Conservation (phyloP, 352 stramenopile genomes). For the Thraustochytrium striatum region DNA sequence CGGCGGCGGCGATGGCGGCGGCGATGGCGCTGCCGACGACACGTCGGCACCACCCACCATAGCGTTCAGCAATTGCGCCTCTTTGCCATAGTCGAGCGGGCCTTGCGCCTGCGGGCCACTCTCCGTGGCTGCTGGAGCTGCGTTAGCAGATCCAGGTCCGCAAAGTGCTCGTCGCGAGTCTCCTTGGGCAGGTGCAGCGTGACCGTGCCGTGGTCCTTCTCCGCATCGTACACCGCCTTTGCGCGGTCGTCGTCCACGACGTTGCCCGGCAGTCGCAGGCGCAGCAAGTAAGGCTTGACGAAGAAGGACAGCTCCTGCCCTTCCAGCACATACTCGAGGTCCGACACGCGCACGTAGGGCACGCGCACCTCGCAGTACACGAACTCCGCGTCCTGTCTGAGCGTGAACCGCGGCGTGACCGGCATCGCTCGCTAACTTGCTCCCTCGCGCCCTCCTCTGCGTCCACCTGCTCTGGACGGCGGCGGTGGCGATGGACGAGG, state of each 20-base stretch:
- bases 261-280: slow-evolving; percentile 80
- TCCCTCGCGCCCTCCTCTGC: too few relatives aligned
- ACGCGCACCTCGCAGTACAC: slow-evolving; percentile 29
- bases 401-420: slow-evolving; percentile 32
- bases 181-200: slow-evolving; percentile 81
- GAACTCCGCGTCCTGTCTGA: slow-evolving; percentile 37
- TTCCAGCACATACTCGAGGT: slow-evolving; percentile 85
- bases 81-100: too few relatives aligned
- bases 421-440: neutral
- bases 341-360: slow-evolving; percentile 75
- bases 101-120: too few relatives aligned
- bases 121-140: slow-evolving; percentile 60
- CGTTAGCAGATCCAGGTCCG: slow-evolving; percentile 84
- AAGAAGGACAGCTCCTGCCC: slow-evolving; percentile 84
- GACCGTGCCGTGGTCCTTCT: slow-evolving; percentile 83
- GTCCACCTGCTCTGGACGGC: too few relatives aligned
- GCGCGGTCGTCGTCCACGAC: slow-evolving; percentile 76
- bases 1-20: slow-evolving; percentile 1
- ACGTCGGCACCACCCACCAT: neutral
- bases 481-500: neutral
- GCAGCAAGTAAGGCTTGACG: slow-evolving; percentile 94
- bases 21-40: neutral
- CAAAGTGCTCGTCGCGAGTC: slow-evolving; percentile 74
- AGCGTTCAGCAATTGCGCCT: too few relatives aligned
- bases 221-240: slow-evolving; percentile 82